Base-by-base conservation (phyloP, 768 basidiomycete species). In the Lepiota venenata region DNA sequence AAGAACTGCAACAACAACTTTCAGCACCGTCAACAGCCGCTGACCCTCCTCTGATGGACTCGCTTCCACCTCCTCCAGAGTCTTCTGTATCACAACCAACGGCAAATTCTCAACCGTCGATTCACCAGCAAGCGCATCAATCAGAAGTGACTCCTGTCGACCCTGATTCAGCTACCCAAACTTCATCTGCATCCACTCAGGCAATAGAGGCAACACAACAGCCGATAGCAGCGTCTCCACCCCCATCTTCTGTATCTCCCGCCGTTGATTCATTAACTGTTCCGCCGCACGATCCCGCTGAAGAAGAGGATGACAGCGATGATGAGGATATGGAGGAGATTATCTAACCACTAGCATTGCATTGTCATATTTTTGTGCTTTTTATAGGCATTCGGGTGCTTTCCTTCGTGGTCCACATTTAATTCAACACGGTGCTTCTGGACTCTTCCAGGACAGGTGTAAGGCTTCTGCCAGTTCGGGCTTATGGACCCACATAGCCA, bases 311-410 rank as follows among this genome's bases (percentile, higher is more conserved):
- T 7, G 64, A 63, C 49, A 63, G 59, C 32, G 66, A 71, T 41
- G 73, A 74, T 43, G 74, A 72, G 50, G 75, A 77, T 60, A 77
- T 77, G 75, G 74, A 76, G 55, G 75, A 71, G 46, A 66, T 77
- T 44, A 74, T 74, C 21, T 75, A 63, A 56, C 32, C 37, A 15
- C 35, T 48, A 48, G 11, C 20, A 40, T 4, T 36, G 4, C 14
- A 39, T 32, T n/a, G n/a, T n/a, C 8, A 38, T 50, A 22, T n/a
- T 32, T 40, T 15, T 20, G 18, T 40, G 45, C 47, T 22, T 46
- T 35, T 10, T 47, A 3, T 46, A 40, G 22, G 18, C 25, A 11
- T 32, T 15, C 16, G 32, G n/a, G 15, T 35, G 22, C 12, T 32
- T 18, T 12, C 11, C 32, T 20, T 11, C n/a, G 2, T 35, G 32